phyloP scores from a whole-genome alignment of 2,329 filamentous ascomycete genomes.

The Neocatenulostroma microsporum region DNA sequence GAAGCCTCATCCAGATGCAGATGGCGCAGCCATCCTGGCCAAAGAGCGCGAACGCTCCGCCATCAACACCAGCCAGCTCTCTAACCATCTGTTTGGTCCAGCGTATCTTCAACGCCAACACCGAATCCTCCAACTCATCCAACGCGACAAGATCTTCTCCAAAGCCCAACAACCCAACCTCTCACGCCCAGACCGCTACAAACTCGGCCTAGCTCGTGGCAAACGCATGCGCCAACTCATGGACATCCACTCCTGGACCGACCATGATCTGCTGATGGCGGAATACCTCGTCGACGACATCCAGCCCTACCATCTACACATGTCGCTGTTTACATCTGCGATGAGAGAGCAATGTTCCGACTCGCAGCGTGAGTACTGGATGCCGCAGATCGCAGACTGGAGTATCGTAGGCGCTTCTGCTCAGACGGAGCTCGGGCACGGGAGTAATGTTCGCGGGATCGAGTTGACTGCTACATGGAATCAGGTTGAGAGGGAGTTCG shows the following conservation, averaged over 20 bases:
- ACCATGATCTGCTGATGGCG: neutral
- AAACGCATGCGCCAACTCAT: slow-evolving; percentile 2
- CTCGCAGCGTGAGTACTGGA: neutral
- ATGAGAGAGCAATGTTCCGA: slow-evolving; percentile 1
- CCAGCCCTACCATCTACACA: slow-evolving; percentile 2
- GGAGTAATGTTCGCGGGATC: slow-evolving; percentile 1
- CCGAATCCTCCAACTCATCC: too few relatives aligned
- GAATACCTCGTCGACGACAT: slow-evolving; percentile 2
- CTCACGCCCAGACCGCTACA: slow-evolving; percentile 1
- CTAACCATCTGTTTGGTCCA: too few relatives aligned
- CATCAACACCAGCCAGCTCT: too few relatives aligned
- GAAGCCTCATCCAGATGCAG: too few relatives aligned
- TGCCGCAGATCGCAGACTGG: neutral
- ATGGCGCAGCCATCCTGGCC: too few relatives aligned
- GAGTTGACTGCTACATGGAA: neutral
- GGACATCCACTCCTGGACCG: neutral
- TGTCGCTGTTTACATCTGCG: slow-evolving; percentile 1
- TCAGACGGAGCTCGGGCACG: slow-evolving; percentile 1
- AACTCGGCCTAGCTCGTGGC: slow-evolving; percentile 1
- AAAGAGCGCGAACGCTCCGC: too few relatives aligned
- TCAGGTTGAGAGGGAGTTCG: neutral
- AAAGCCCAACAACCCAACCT: slow-evolving; percentile 2
- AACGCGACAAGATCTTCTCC: too few relatives aligned
- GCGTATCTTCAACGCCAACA: too few relatives aligned
- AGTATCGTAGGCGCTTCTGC: slow-evolving; percentile 1